Percentiles rank a stretch among this genome's conserved stretches.
Evolutionary conservation across 2,329 filamentous ascomycete genomes (phyloP).

Genomic region (Pseudogymnoascus sp.): DNA sequence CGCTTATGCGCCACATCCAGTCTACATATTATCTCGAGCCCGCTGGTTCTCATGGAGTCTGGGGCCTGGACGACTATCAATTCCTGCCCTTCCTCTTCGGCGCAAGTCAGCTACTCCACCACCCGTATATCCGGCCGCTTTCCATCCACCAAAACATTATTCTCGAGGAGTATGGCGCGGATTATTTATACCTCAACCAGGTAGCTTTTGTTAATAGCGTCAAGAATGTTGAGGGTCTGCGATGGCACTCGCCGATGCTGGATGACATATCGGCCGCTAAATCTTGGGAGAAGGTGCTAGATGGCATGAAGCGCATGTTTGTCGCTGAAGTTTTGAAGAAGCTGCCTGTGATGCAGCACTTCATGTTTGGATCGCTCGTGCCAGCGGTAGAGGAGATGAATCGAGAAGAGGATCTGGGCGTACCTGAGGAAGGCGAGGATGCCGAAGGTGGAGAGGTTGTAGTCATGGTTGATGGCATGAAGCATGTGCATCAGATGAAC

Average conservation of each 20-base stretch:
- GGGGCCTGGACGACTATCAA: conserved; percentile 96
- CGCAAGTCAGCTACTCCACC: conserved; percentile 78
- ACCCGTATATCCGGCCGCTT: conserved; percentile 70
- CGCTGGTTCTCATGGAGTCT: conserved; percentile 93
- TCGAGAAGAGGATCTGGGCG: conserved; percentile 47
- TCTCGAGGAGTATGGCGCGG: conserved; percentile 74
- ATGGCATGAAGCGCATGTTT: conserved; percentile 96
- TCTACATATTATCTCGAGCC: conserved; percentile 94
- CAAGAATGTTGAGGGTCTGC: conserved; percentile 87
- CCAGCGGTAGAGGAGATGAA: conserved; percentile 79
- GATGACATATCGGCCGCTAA: conserved; percentile 92
- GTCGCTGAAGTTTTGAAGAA: conserved; percentile 86
- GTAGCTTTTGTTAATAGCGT: conserved; percentile 92
- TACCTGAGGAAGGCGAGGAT: conserved; percentile 41
- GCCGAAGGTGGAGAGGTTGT: conserved; percentile 51
- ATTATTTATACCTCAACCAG: conserved; percentile 88
- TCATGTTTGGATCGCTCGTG: conserved; percentile 81
- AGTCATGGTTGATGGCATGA: conserved; percentile 58
- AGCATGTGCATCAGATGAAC: conserved; percentile 62
- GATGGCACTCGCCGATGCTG: conserved; percentile 97
- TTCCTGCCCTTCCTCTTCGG: conserved; percentile 95
- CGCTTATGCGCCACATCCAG: conserved; percentile 81
- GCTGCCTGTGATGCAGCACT: conserved; percentile 97
- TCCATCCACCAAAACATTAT: conserved; percentile 83
- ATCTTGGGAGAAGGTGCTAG: conserved; percentile 86